Conservation (phyloP, 805 yeast genomes). For the Saturnispora sanitii region DNA sequence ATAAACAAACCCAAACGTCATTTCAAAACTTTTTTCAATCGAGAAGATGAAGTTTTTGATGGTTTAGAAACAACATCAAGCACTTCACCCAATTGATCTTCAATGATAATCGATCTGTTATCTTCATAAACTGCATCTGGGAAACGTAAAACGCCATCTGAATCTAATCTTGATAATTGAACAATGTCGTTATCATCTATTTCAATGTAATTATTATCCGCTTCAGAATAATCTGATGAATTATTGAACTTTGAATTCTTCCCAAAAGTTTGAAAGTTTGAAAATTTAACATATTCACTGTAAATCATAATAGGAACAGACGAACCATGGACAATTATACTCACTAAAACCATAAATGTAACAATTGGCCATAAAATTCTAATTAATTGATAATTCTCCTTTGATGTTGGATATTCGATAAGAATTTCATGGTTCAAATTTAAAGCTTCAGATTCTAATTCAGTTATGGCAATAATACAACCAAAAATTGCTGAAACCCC, state of each 20-base stretch:
- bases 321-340: constrained; percentile 48
- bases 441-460: constrained; percentile 24
- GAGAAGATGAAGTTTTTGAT: no score
- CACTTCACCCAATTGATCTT: no score
- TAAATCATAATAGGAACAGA: constrained; percentile 46
- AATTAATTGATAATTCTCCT: constrained; percentile 21
- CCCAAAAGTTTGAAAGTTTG: background rate
- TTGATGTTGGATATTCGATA: constrained; percentile 19
- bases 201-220: no score
- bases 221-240: no score
- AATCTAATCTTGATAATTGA: no score
- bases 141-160: no score
- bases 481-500: constrained; percentile 35
- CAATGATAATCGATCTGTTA: no score
- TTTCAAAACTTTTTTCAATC: no score
- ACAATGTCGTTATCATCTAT: no score
- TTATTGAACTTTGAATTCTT: background rate
- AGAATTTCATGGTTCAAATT: constrained; percentile 25
- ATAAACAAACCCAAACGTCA: no score
- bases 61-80: no score
- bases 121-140: no score
- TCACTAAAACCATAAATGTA: constrained; percentile 38
- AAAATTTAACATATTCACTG: constrained; percentile 32
- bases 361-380: constrained; percentile 39
- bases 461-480: constrained; percentile 22